Conservation (phyloP, 257 asterid species). For the Capsicum baccatum region DNA sequence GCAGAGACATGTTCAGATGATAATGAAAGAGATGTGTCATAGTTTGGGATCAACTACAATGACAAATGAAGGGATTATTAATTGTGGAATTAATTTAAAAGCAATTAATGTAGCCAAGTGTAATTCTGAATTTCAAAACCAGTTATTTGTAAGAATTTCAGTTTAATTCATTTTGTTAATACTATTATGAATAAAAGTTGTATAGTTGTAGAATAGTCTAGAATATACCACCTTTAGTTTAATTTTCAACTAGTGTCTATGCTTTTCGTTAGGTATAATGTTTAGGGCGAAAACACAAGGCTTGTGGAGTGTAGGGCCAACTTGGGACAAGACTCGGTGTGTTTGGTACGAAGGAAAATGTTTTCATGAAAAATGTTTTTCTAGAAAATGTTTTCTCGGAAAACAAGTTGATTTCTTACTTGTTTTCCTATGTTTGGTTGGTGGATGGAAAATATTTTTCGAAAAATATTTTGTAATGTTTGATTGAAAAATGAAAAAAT, state of each 20-base stretch:
- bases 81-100: background rate
- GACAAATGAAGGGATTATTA: background rate
- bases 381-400: no score
- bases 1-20: background rate
- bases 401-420: no score
- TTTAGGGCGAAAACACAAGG: background rate
- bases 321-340: background rate
- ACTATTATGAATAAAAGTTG: background rate
- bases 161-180: background rate
- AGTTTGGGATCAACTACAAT: background rate
- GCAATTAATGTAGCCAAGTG: background rate
- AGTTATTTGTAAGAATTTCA: background rate
- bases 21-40: background rate
- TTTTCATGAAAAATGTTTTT: no score
- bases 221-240: background rate
- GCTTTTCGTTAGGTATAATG: background rate
- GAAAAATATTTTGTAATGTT: no score
- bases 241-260: background rate
- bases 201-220: background rate
- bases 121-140: background rate
- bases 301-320: background rate
- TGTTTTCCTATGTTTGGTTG: no score
- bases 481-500: no score
- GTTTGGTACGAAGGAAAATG: no score
- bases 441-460: no score